These are phyloP conservation scores for Rubroshorea leprosula DNA, from an alignment of 345 rosid genomes.

Conservation along the genomic window DNA sequence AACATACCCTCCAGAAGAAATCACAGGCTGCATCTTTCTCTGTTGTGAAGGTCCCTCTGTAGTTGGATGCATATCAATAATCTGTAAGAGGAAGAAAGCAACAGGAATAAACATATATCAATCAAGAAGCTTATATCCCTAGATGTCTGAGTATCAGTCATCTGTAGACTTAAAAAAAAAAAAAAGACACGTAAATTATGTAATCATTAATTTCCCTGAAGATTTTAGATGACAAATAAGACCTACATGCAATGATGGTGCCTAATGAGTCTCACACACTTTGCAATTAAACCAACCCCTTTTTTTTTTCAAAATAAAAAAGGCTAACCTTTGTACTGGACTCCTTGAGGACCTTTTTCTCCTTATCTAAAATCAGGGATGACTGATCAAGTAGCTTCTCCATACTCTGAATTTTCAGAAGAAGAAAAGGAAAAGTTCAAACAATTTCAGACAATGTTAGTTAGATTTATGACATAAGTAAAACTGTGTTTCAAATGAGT, in stretches of 20 bases:
- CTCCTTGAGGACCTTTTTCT: conserved; percentile 14
- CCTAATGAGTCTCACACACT: not conserved
- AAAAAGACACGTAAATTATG: not conserved
- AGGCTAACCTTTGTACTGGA: conserved; percentile 33
- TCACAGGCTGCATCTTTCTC: conserved; percentile 1
- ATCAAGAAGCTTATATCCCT: not conserved
- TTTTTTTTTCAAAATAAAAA: too few species aligned
- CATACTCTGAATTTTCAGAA: conserved; percentile 42
- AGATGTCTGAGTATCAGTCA: conserved; percentile 2
- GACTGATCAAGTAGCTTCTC: conserved; percentile 34
- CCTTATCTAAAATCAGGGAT: conserved; percentile 13
- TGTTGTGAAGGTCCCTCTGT: conserved; percentile 16
- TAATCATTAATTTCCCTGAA: not conserved
- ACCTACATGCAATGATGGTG: not conserved
- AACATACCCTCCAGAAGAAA: conserved; percentile 20
- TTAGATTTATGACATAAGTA: not conserved
- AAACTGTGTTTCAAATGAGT: too few species aligned
- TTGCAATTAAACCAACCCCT: not conserved
- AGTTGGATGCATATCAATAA: conserved; percentile 11
- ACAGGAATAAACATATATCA: not conserved
- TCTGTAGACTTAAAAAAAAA: not conserved
- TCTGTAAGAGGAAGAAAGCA: conserved; percentile 19
- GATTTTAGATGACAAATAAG: too few species aligned
- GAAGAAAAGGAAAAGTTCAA: not conserved
- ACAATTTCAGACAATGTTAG: not conserved